These are phyloP conservation scores for Aspergillus sergii DNA, from an alignment of 2,329 filamentous ascomycete genomes.

Conservation along the genomic window DNA sequence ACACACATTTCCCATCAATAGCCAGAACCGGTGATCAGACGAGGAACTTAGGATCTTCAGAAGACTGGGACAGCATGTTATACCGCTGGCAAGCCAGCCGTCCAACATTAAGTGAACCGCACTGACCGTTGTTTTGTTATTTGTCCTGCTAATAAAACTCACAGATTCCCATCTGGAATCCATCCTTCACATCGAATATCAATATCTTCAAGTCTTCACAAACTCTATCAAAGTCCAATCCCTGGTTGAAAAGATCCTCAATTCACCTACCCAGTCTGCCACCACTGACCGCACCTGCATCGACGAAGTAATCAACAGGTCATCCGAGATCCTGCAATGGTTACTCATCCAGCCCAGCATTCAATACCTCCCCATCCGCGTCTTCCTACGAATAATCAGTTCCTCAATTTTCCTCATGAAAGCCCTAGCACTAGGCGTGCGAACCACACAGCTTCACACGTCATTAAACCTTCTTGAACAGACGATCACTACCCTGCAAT, in stretches of 20 bases:
- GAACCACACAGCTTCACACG: conserved; percentile 45
- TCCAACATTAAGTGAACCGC: neutral
- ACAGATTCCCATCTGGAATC: conserved; percentile 30
- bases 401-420: conserved; percentile 54
- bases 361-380: conserved; percentile 50
- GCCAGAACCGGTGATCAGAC: neutral
- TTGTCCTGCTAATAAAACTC: neutral
- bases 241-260: conserved; percentile 47
- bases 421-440: conserved; percentile 46
- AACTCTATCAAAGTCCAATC: conserved; percentile 51
- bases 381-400: conserved; percentile 53
- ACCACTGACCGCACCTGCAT: conserved; percentile 45
- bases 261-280: neutral
- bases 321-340: conserved; percentile 48
- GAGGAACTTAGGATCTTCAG: conserved; percentile 3
- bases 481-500: neutral
- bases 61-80: conserved; percentile 15
- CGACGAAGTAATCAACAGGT: conserved; percentile 52
- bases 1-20: conserved; percentile 35
- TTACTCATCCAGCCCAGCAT: conserved; percentile 42
- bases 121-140: neutral
- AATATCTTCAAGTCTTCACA: conserved; percentile 36
- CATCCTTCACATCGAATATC: conserved; percentile 52
- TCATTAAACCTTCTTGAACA: conserved; percentile 44
- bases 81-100: conserved; percentile 12